These are phyloP conservation scores for Punctularia strigosozonata DNA, from an alignment of 768 basidiomycete genomes.

Conservation along the genomic window DNA sequence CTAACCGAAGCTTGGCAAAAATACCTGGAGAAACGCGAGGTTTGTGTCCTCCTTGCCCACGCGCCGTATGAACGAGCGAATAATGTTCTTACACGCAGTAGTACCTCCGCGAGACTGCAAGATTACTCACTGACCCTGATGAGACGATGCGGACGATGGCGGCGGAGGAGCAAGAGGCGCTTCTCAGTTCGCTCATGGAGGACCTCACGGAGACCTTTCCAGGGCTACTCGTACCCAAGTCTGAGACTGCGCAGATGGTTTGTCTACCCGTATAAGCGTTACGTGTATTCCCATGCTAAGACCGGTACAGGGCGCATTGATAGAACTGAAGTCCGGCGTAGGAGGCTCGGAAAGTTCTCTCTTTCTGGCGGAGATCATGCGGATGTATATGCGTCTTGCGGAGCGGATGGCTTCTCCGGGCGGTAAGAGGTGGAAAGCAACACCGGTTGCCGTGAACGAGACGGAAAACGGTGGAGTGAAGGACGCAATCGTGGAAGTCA, in stretches of 20 bases:
- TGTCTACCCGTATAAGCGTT: too few species aligned
- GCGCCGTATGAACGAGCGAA: constrained; percentile 2
- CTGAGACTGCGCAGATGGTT: constrained; percentile 47
- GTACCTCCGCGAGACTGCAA: constrained; percentile 51
- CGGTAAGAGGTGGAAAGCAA: constrained; percentile 68
- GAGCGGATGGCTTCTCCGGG: constrained; percentile 25
- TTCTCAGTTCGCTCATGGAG: constrained; percentile 22
- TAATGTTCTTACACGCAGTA: too few species aligned
- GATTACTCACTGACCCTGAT: constrained; percentile 64
- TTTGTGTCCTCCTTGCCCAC: constrained; percentile 19
- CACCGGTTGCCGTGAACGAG: constrained; percentile 46
- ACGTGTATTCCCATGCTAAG: too few species aligned
- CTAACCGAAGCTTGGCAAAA: constrained; percentile 57
- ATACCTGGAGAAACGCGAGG: constrained; percentile 47
- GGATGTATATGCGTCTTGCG: constrained; percentile 74
- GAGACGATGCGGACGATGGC: constrained; percentile 67
- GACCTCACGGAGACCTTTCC: constrained; percentile 42
- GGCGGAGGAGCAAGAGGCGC: constrained; percentile 43
- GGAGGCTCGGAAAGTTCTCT: constrained; percentile 84
- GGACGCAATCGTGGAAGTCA: constrained; percentile 72
- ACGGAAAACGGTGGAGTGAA: constrained; percentile 55
- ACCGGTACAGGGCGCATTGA: constrained; percentile 73
- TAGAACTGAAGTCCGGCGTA: constrained; percentile 89
- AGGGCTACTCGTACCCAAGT: constrained; percentile 59
- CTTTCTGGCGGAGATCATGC: constrained; percentile 64